Evolutionary conservation across 768 basidiomycete genomes (phyloP).

Genomic region (Ramaria sp.): DNA sequence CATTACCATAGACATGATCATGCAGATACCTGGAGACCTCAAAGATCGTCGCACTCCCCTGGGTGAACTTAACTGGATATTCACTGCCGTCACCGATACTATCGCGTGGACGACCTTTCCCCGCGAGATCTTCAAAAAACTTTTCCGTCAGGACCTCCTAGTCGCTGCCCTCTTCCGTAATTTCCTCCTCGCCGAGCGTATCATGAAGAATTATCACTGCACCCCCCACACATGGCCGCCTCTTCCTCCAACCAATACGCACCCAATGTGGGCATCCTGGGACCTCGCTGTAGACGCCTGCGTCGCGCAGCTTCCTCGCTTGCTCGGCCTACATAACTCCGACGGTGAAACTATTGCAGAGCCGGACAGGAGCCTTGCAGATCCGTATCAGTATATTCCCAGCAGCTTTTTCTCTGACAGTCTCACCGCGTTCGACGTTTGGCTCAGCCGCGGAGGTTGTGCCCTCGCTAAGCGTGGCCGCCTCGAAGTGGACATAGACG

Average conservation of each 20-base stretch:
- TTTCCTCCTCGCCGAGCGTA: constrained; percentile 91
- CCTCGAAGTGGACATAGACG: constrained; percentile 17
- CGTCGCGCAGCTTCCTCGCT: constrained; percentile 82
- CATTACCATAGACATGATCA: constrained; percentile 80
- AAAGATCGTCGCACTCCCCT: constrained; percentile 94
- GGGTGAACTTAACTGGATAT: constrained; percentile 99
- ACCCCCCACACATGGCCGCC: constrained; percentile 83
- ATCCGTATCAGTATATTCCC: constrained; percentile 65
- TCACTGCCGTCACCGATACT: constrained; percentile 97
- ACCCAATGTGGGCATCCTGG: constrained; percentile 95
- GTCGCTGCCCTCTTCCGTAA: constrained; percentile 96
- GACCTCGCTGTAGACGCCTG: constrained; percentile 94
- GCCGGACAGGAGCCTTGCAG: constrained; percentile 24
- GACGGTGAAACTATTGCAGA: neutral
- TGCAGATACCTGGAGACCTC: constrained; percentile 92
- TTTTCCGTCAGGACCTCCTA: constrained; percentile 91
- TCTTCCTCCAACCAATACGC: constrained; percentile 93
- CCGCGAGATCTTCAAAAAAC: constrained; percentile 81
- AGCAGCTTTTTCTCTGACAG: constrained; percentile 95
- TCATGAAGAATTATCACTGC: no score
- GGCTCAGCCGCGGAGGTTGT: constrained; percentile 91
- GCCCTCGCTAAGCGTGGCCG: constrained; percentile 72
- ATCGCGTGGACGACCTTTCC: constrained; percentile 99
- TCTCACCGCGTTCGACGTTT: constrained; percentile 94
- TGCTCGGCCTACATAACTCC: constrained; percentile 30